These are phyloP conservation scores for Fusarium citri DNA, from an alignment of 2,329 filamentous ascomycete genomes.

Conservation along the genomic window DNA sequence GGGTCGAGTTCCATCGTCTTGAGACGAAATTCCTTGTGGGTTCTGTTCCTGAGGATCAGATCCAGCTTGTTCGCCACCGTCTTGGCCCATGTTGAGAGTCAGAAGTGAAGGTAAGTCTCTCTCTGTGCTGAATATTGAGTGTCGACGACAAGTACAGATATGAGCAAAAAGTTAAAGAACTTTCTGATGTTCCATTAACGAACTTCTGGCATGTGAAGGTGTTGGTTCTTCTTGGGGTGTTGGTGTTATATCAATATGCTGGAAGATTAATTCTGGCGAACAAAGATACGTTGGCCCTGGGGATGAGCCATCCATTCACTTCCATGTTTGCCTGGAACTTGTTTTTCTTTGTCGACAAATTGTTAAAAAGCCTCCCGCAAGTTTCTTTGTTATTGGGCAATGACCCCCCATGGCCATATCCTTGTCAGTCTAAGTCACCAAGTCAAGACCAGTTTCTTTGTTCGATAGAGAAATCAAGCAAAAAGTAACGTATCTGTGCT, in stretches of 20 bases:
- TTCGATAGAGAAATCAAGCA: neutral
- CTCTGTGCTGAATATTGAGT: neutral
- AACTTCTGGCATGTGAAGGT: neutral
- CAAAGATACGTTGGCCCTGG: neutral
- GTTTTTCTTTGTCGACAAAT: neutral
- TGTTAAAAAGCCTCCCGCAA: neutral
- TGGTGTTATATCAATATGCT: neutral
- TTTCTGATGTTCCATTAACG: neutral
- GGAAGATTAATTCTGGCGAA: neutral
- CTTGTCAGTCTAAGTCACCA: neutral
- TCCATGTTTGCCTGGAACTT: neutral
- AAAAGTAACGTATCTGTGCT: neutral
- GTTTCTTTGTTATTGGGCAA: neutral
- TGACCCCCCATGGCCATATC: neutral
- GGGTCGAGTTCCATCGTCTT: neutral
- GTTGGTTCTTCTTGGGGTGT: neutral
- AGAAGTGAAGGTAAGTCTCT: neutral
- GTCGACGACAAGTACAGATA: neutral
- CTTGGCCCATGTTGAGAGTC: neutral
- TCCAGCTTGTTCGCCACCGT: neutral
- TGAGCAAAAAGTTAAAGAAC: neutral
- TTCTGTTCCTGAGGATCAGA: neutral
- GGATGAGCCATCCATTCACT: neutral
- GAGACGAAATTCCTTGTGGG: neutral
- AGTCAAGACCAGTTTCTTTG: neutral